Evolutionary conservation across 495 filamentous ascomycete species (phyloP).

Genomic region (Wilcoxina mikolae): DNA sequence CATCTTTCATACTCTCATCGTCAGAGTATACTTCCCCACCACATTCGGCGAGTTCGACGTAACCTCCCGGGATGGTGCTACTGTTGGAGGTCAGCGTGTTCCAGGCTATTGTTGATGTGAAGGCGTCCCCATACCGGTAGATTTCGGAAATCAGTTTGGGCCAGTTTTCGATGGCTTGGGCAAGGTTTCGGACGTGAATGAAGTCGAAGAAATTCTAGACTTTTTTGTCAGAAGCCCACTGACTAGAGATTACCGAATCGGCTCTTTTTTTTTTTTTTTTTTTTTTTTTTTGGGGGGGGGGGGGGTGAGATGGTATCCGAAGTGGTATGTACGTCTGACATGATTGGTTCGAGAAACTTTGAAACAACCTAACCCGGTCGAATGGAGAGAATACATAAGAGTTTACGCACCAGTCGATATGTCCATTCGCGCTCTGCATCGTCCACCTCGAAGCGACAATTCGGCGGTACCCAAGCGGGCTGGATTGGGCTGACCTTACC

Average conservation of each 20-base stretch:
- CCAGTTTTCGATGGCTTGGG: conserved; percentile 20
- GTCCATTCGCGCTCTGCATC: conserved; percentile 36
- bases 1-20: neutral
- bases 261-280: neutral
- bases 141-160: conserved; percentile 29
- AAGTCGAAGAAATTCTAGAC: conserved; percentile 35
- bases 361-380: too few species aligned
- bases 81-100: neutral
- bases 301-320: too few species aligned
- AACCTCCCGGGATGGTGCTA: neutral
- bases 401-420: conserved; percentile 32
- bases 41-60: neutral
- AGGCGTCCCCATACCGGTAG: neutral
- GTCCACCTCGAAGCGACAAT: conserved; percentile 39
- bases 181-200: conserved; percentile 35
- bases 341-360: too few species aligned
- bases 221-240: conserved; percentile 33
- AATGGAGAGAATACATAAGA: conserved; percentile 27
- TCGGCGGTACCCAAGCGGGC: conserved; percentile 19
- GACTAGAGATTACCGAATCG: too few species aligned
- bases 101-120: neutral
- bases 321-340: too few species aligned
- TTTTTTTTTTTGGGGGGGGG: too few species aligned
- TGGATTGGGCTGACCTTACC: too few species aligned
- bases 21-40: conserved; percentile 1